Evolutionary conservation across 768 basidiomycete species (phyloP).

Genomic region (Clitopilus passeckerianus): DNA sequence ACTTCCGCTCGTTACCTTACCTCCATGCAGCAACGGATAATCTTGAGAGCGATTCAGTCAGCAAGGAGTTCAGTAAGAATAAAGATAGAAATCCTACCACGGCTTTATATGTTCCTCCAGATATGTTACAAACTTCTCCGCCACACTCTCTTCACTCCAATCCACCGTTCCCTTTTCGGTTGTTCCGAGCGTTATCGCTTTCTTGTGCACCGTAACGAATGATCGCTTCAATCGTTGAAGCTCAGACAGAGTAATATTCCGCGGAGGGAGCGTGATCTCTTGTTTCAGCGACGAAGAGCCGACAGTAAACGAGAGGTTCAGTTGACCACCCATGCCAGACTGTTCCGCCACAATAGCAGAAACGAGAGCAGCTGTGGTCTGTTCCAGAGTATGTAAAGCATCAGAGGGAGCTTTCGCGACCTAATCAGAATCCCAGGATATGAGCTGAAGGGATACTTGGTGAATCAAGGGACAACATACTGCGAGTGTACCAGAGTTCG

Average conservation of each 20-base stretch:
- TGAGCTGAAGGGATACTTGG: neutral
- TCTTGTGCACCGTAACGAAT: conserved; percentile 86
- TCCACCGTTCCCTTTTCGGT: conserved; percentile 73
- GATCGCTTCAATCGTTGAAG: conserved; percentile 88
- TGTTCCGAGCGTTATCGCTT: conserved; percentile 79
- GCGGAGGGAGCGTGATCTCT: conserved; percentile 60
- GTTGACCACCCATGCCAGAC: conserved; percentile 46
- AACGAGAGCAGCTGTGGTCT: conserved; percentile 66
- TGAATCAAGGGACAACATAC: conserved; percentile 32
- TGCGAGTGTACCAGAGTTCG: conserved; percentile 76
- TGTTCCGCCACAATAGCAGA: conserved; percentile 67
- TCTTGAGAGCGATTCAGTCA: neutral
- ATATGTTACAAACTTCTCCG: conserved; percentile 65
- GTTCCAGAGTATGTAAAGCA: conserved; percentile 82
- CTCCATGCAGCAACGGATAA: neutral
- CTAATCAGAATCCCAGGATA: conserved; percentile 30
- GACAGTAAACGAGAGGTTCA: conserved; percentile 40
- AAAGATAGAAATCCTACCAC: conserved; percentile 15
- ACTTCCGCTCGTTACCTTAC: neutral
- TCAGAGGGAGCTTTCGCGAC: conserved; percentile 80
- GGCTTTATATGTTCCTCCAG: conserved; percentile 63
- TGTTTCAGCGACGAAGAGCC: conserved; percentile 34
- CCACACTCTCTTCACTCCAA: conserved; percentile 71
- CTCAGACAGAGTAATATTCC: conserved; percentile 78
- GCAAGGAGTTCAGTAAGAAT: neutral